Conservation (phyloP, 306 rosid genomes). For the Trichosanthes truncata region DNA sequence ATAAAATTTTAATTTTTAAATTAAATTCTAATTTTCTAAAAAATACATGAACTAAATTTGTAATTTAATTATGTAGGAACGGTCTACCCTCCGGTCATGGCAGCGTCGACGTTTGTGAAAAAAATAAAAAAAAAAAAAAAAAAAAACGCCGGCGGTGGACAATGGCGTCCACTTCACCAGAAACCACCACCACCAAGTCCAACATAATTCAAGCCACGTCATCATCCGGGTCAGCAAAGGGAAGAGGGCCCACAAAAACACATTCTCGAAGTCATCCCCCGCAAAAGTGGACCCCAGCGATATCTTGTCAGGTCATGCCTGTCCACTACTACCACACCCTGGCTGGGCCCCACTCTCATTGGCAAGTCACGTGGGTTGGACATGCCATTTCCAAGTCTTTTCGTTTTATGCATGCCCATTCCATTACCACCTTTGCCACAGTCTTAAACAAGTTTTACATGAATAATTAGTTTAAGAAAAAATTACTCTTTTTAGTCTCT, state of each 20-base stretch:
- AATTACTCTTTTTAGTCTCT: too few relatives aligned
- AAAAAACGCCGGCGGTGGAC: not conserved
- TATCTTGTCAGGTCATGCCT: constrained; percentile 22
- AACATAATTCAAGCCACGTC: constrained; percentile 18
- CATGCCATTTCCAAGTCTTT: not conserved
- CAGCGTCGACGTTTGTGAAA: not conserved
- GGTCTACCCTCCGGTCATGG: too few relatives aligned
- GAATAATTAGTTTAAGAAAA: too few relatives aligned
- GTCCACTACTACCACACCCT: constrained; percentile 10
- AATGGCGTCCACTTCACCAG: constrained; percentile 3
- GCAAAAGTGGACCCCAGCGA: constrained; percentile 11
- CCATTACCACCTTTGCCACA: too few relatives aligned
- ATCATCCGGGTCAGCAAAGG: not conserved
- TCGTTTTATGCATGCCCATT: too few relatives aligned
- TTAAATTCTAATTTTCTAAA: too few relatives aligned
- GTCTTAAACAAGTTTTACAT: too few relatives aligned
- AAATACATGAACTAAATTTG: too few relatives aligned
- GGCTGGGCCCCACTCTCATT: not conserved
- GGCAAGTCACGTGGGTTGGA: not conserved
- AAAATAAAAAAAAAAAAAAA: not conserved
- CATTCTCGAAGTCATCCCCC: constrained; percentile 7
- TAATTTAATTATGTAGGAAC: too few relatives aligned
- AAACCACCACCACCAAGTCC: not conserved
- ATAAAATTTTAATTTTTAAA: too few relatives aligned
- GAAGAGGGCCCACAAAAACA: not conserved